Evolutionary conservation across 805 yeast species (phyloP).

Genomic region (Yueomyces sp.): DNA sequence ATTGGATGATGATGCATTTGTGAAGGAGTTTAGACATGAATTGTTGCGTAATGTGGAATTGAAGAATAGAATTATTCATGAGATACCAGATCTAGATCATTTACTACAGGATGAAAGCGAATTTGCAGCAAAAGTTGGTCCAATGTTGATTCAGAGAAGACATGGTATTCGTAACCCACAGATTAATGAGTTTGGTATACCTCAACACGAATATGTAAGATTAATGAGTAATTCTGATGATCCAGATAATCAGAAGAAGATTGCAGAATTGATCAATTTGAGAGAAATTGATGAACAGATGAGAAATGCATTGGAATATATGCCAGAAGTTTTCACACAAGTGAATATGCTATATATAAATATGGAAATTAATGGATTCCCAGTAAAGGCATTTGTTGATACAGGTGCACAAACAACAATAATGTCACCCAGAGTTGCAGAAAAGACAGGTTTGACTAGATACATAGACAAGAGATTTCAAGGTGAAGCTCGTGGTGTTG

Average conservation of each 20-base stretch:
- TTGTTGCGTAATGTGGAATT: conserved; percentile 29
- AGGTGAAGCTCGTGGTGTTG: conserved; percentile 88
- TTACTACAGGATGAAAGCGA: conserved; percentile 33
- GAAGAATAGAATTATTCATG: conserved; percentile 23
- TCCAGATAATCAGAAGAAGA: conserved; percentile 52
- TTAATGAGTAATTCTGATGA: conserved; percentile 55
- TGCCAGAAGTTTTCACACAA: conserved; percentile 79
- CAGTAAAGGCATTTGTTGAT: conserved; percentile 87
- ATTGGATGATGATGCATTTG: conserved; percentile 12
- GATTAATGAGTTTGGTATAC: conserved; percentile 24
- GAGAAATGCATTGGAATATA: conserved; percentile 66
- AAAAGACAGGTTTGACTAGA: conserved; percentile 51
- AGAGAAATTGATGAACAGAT: conserved; percentile 70
- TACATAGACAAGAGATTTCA: conserved; percentile 66
- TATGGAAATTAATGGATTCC: conserved; percentile 63
- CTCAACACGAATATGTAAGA: conserved; percentile 34
- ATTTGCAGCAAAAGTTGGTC: conserved; percentile 32
- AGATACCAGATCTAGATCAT: conserved; percentile 36
- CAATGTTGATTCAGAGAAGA: conserved; percentile 24
- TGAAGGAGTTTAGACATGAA: conserved; percentile 39
- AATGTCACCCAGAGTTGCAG: conserved; percentile 66
- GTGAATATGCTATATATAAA: conserved; percentile 78
- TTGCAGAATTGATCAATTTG: conserved; percentile 54
- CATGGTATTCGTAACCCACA: conserved; percentile 2
- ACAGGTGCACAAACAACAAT: conserved; percentile 92